These are phyloP conservation scores for Thielaviopsis punctulata DNA, from an alignment of 2,329 filamentous ascomycete genomes.

Conservation along the genomic window DNA sequence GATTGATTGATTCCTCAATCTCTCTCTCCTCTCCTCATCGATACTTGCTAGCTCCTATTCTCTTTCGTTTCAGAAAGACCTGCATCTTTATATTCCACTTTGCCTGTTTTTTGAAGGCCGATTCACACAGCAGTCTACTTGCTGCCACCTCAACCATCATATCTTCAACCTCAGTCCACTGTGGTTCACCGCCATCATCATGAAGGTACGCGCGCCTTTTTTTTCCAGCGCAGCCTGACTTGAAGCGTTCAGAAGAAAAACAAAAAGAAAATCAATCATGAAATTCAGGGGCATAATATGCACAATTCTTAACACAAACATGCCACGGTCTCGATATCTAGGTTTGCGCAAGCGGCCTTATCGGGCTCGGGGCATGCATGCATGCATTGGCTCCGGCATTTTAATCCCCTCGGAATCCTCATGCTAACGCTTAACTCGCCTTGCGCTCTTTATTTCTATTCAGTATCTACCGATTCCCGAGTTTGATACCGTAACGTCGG, in stretches of 20 bases:
- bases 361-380: background rate
- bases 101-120: background rate
- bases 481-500: constrained; percentile 79
- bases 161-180: constrained; percentile 12
- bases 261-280: background rate
- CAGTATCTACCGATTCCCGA: constrained; percentile 85
- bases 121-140: background rate
- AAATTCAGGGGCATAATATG: background rate
- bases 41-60: background rate
- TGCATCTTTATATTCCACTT: background rate
- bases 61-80: background rate
- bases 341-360: background rate
- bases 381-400: background rate
- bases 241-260: constrained; percentile 12
- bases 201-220: constrained; percentile 12
- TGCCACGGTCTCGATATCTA: background rate
- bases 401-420: background rate
- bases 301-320: background rate
- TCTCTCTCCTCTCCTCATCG: background rate
- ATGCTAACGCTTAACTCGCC: constrained; percentile 7
- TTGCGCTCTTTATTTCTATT: background rate
- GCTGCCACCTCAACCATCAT: background rate
- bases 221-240: constrained; percentile 11
- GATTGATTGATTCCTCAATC: too few species aligned
- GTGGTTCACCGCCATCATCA: constrained; percentile 12